Conservation (phyloP, 106 monocot species). For the Amphibolis antarctica region DNA sequence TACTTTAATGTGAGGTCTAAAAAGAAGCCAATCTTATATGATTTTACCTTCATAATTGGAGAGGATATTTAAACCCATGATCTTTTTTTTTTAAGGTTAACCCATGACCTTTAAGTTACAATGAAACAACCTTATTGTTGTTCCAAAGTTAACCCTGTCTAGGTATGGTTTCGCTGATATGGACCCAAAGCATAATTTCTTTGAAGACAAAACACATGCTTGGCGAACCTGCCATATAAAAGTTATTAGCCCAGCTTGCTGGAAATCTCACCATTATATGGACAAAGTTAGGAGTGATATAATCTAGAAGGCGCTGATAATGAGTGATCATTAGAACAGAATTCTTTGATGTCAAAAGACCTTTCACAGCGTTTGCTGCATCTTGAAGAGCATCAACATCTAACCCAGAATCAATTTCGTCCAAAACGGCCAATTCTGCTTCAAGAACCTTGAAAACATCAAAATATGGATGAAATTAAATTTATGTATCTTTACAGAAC, state of each 20-base stretch:
- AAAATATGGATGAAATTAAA: background rate
- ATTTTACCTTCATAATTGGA: too few species aligned
- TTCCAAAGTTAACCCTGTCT: too few species aligned
- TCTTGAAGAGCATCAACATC: slow-evolving; percentile 98
- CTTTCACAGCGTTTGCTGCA: slow-evolving; percentile 82
- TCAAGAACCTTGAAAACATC: slow-evolving; percentile 50
- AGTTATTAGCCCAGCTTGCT: background rate
- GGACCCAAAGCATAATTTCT: background rate
- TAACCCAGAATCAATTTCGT: slow-evolving; percentile 94
- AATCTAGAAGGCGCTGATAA: slow-evolving; percentile 79
- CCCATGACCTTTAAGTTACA: too few species aligned
- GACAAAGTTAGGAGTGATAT: slow-evolving; percentile 54
- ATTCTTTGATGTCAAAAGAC: slow-evolving; percentile 55
- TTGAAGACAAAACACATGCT: background rate
- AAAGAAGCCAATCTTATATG: too few species aligned
- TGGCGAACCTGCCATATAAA: background rate
- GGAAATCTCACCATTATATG: slow-evolving; percentile 78
- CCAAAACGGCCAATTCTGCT: slow-evolving; percentile 85
- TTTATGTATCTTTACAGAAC: background rate
- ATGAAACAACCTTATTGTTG: too few species aligned
- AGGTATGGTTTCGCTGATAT: too few species aligned
- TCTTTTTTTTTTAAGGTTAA: too few species aligned
- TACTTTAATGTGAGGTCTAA: too few species aligned
- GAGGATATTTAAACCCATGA: too few species aligned
- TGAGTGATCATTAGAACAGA: slow-evolving; percentile 93